A percentile compares a stretch with the other conserved stretches of the same genome.
These are phyloP conservation scores for Echium plantagineum DNA, from an alignment of 257 asterid genomes.

Conservation along the genomic window DNA sequence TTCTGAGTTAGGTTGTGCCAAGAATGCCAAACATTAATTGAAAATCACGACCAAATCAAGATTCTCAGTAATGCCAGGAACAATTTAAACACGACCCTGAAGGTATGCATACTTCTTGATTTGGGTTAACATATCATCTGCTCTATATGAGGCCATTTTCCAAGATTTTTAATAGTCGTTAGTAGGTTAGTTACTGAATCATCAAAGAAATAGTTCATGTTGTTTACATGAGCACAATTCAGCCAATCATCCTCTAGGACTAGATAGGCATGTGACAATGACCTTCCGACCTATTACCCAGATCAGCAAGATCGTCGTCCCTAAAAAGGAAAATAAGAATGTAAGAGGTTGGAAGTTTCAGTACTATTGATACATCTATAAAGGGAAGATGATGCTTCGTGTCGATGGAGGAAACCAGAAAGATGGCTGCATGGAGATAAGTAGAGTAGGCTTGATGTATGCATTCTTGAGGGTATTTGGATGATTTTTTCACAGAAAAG, in stretches of 20 bases:
- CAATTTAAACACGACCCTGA: constrained; percentile 82
- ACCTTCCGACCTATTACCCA: background rate
- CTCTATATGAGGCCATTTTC: background rate
- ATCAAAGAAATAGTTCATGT: background rate
- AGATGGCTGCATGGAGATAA: background rate
- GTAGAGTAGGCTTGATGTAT: background rate
- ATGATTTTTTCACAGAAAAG: too few species aligned
- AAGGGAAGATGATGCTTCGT: background rate
- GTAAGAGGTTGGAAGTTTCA: background rate
- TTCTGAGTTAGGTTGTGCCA: constrained; percentile 56
- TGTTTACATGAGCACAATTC: background rate
- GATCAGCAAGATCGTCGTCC: background rate
- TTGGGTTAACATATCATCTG: background rate
- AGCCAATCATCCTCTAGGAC: background rate
- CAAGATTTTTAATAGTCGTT: background rate
- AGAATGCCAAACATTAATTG: constrained; percentile 93
- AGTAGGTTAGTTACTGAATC: background rate
- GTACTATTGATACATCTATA: background rate
- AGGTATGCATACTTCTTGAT: constrained; percentile 33
- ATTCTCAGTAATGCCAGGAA: constrained; percentile 96
- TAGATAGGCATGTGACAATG: background rate
- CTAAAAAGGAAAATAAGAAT: background rate
- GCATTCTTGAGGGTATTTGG: background rate
- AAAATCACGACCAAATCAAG: constrained; percentile 94
- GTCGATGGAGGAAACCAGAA: background rate